Evolutionary conservation across 148 eudicot species (phyloP).

Genomic region (Linanthus parryae): DNA sequence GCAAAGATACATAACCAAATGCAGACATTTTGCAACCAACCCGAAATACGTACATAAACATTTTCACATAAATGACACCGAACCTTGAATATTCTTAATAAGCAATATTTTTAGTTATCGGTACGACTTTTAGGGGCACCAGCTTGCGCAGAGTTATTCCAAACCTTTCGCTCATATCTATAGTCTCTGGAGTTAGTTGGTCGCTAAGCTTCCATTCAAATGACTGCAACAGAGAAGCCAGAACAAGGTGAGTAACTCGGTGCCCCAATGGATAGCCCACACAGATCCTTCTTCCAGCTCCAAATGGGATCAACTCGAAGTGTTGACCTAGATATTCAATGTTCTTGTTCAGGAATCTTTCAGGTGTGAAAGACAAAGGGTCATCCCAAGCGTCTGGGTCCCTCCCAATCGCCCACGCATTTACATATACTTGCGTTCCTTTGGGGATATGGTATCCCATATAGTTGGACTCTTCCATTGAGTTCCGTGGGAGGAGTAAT

Average conservation of each 20-base stretch:
- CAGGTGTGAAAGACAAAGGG: conserved; percentile 9
- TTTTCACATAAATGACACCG: too few species aligned
- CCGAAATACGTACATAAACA: too few species aligned
- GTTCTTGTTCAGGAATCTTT: conserved; percentile 13
- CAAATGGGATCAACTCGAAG: conserved; percentile 21
- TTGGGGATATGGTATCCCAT: conserved; percentile 29
- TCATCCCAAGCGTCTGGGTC: conserved; percentile 14
- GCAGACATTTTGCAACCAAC: too few species aligned
- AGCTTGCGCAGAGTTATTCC: conserved; percentile 15
- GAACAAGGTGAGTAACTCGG: conserved; percentile 11
- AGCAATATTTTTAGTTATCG: too few species aligned
- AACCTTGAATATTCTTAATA: too few species aligned
- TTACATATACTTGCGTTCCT: conserved; percentile 20
- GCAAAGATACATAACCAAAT: too few species aligned
- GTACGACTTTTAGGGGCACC: conserved; percentile 3
- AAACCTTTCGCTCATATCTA: conserved; percentile 13
- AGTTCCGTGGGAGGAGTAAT: conserved; percentile 20
- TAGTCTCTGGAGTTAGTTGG: not conserved
- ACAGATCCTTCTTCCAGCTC: conserved; percentile 26
- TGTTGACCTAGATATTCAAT: conserved; percentile 17
- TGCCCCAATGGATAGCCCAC: conserved; percentile 17
- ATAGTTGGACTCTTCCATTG: conserved; percentile 21
- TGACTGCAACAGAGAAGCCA: conserved; percentile 20
- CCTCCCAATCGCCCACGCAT: conserved; percentile 18
- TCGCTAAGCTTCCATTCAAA: conserved; percentile 18